Evolutionary conservation across 2,329 filamentous ascomycete genomes (phyloP).

Genomic region (Ustilaginoidea virens): DNA sequence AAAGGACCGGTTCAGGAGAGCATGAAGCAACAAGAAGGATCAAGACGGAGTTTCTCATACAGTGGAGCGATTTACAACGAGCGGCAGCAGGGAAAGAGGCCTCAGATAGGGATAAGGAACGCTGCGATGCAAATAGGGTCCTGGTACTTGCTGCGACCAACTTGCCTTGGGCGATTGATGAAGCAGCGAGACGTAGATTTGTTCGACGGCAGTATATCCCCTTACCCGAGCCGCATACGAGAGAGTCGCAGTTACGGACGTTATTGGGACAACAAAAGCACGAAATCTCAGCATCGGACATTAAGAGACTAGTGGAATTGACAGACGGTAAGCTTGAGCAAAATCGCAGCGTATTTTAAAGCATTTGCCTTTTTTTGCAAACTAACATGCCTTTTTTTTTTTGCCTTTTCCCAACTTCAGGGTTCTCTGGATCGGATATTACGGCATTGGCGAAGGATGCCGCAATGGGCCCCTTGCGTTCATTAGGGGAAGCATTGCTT

Average conservation of each 20-base stretch:
- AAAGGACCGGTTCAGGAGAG: constrained; percentile 68
- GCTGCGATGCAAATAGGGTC: constrained; percentile 73
- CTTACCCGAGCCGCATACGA: constrained; percentile 69
- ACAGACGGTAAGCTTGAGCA: constrained; percentile 82
- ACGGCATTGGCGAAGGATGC: constrained; percentile 94
- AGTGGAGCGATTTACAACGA: constrained; percentile 88
- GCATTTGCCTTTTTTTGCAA: too few species aligned
- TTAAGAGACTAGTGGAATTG: constrained; percentile 56
- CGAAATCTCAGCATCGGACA: constrained; percentile 53
- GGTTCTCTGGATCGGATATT: constrained; percentile 95
- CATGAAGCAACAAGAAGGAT: constrained; percentile 87
- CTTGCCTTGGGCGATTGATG: constrained; percentile 93
- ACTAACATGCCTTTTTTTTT: constrained; percentile 4
- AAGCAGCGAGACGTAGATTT: constrained; percentile 80
- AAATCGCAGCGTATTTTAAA: too few species aligned
- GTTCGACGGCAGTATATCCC: constrained; percentile 93
- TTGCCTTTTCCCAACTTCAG: constrained; percentile 26
- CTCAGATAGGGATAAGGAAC: constrained; percentile 47
- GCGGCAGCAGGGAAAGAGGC: constrained; percentile 77
- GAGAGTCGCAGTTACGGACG: constrained; percentile 62
- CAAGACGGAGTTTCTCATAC: constrained; percentile 95
- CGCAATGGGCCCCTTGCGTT: constrained; percentile 88
- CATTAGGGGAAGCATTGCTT: constrained; percentile 75
- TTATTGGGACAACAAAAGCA: constrained; percentile 82
- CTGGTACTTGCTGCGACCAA: constrained; percentile 93